phyloP scores from a whole-genome alignment of 2,329 filamentous ascomycete genomes.

The Colletotrichum orbiculare region DNA sequence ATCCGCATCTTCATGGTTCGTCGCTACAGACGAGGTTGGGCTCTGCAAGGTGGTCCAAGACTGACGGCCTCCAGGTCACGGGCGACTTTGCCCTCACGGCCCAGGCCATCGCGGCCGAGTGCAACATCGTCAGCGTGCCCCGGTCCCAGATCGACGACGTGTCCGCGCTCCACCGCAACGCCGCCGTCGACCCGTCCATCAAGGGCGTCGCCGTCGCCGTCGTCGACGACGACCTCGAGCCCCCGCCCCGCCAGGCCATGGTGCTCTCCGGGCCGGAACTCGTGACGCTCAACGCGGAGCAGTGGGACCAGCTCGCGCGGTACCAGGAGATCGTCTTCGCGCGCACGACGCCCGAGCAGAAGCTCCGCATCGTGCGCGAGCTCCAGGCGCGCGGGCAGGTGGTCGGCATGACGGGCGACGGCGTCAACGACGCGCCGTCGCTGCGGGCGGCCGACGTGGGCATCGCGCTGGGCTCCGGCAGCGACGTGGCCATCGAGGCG shows the following conservation, averaged over 20 bases:
- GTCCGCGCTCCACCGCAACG: conserved; percentile 58
- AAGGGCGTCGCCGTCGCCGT: conserved; percentile 14
- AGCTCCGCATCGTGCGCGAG: conserved; percentile 81
- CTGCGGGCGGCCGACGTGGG: conserved; percentile 84
- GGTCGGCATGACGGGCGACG: conserved; percentile 87
- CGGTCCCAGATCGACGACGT: conserved; percentile 62
- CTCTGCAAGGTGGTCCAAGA: not conserved
- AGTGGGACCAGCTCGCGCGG: conserved; percentile 73
- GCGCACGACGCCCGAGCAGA: conserved; percentile 81
- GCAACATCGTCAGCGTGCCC: conserved; percentile 73
- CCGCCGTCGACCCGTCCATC: conserved; percentile 37
- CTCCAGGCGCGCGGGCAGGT: conserved; percentile 73
- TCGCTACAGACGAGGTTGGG: too few species aligned
- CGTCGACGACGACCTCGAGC: conserved; percentile 23
- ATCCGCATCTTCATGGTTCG: conserved; percentile 81
- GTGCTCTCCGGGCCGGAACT: conserved; percentile 75
- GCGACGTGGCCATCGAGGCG: conserved; percentile 84
- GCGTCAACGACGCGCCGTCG: conserved; percentile 87
- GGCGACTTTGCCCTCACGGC: conserved; percentile 83
- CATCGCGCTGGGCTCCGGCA: conserved; percentile 83
- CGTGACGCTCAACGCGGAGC: conserved; percentile 70
- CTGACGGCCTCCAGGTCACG: conserved; percentile 62
- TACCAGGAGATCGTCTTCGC: conserved; percentile 83
- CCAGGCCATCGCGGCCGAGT: conserved; percentile 76
- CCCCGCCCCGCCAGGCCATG: conserved; percentile 58